phyloP scores from a whole-genome alignment of 2,329 filamentous ascomycete species.

The Aspergillus fumigatus region DNA sequence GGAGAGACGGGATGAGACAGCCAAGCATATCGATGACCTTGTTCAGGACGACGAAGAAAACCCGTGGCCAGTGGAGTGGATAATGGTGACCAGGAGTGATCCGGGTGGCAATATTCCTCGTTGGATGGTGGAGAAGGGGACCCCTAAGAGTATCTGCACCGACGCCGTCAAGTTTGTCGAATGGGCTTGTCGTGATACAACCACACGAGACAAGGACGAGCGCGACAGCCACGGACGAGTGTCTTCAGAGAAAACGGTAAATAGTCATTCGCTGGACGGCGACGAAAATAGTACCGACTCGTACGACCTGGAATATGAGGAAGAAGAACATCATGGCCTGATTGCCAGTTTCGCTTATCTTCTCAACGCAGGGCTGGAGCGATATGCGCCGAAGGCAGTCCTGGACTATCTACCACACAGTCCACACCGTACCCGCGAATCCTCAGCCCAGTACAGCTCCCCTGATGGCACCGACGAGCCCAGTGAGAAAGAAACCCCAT shows the following conservation, averaged over 20 bases:
- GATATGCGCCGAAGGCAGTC: constrained; percentile 49
- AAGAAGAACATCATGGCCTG: constrained; percentile 26
- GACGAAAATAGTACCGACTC: background rate
- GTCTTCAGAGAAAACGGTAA: background rate
- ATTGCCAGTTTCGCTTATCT: constrained; percentile 34
- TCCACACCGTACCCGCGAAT: constrained; percentile 21
- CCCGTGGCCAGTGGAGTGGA: constrained; percentile 73
- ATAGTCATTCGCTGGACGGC: background rate
- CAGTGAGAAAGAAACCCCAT: background rate
- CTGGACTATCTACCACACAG: constrained; percentile 44
- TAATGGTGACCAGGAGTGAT: constrained; percentile 87
- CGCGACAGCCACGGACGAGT: background rate
- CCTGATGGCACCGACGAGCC: background rate
- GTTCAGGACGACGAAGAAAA: constrained; percentile 44
- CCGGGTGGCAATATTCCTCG: constrained; percentile 82
- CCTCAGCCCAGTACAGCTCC: constrained; percentile 5
- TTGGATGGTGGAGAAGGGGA: constrained; percentile 88
- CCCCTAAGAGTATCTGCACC: constrained; percentile 71
- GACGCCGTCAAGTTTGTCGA: constrained; percentile 79
- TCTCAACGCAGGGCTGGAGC: constrained; percentile 44
- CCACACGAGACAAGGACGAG: constrained; percentile 33
- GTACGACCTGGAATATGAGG: background rate
- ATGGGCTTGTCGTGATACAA: constrained; percentile 61
- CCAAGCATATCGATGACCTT: background rate
- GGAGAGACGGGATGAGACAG: constrained; percentile 29